A percentile compares a stretch with the other conserved stretches of the same genome.
Conservation (phyloP, 2,329 filamentous ascomycete species). For the Neofusicoccum ribis region DNA sequence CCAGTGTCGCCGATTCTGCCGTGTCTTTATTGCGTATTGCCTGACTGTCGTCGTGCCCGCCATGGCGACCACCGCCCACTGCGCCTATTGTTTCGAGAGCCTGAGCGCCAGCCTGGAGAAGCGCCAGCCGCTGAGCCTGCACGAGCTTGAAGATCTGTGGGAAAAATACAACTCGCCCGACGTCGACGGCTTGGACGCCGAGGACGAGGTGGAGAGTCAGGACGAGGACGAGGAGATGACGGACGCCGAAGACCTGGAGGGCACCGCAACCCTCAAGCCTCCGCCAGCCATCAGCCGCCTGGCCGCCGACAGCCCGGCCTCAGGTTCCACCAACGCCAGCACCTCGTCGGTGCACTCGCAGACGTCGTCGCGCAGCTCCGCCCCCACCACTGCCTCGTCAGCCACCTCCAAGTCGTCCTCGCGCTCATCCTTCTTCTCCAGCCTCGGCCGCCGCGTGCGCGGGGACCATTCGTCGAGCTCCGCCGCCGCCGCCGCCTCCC, state of each 20-base stretch:
- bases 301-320: slow-evolving; percentile 43
- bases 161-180: slow-evolving; percentile 48
- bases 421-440: slow-evolving; percentile 36
- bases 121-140: slow-evolving; percentile 66
- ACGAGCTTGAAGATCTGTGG: slow-evolving; percentile 70
- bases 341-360: slow-evolving; percentile 44
- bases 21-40: neutral
- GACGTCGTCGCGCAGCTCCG: slow-evolving; percentile 30
- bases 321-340: slow-evolving; percentile 44
- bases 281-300: slow-evolving; percentile 49
- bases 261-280: slow-evolving; percentile 28
- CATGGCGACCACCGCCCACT: slow-evolving; percentile 87
- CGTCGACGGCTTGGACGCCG: slow-evolving; percentile 23
- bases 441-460: slow-evolving; percentile 29
- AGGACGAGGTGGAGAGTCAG: slow-evolving; percentile 37
- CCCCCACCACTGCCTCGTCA: slow-evolving; percentile 45
- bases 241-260: slow-evolving; percentile 25
- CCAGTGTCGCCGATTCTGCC: neutral
- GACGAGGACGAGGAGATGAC: slow-evolving; percentile 33
- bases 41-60: neutral
- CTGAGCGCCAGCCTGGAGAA: slow-evolving; percentile 74
- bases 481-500: slow-evolving; percentile 38
- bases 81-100: slow-evolving; percentile 89
- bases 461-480: slow-evolving; percentile 26
- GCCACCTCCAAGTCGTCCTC: slow-evolving; percentile 42